These are phyloP conservation scores for Brachypodium distachyon DNA, from an alignment of 202 grass and related monocot genomes.

Conservation along the genomic window DNA sequence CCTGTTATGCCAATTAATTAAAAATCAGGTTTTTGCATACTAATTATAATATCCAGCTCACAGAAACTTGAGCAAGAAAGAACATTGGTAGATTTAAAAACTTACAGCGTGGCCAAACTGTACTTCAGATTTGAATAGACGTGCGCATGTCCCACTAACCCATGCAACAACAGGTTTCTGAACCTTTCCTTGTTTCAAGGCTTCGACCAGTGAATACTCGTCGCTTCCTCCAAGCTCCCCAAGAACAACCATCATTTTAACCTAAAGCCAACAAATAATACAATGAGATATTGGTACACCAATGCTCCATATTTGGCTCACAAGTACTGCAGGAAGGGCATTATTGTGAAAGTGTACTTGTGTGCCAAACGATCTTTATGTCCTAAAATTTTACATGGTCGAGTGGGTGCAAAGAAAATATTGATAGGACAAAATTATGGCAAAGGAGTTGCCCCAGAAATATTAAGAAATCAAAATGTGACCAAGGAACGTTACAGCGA, in stretches of 20 bases:
- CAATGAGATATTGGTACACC: not conserved
- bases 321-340: not conserved
- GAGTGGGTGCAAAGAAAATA: not conserved
- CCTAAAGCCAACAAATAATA: slow-evolving; percentile 41
- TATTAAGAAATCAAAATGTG: not conserved
- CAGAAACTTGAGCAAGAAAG: not conserved
- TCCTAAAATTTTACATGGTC: not conserved
- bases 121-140: slow-evolving; percentile 95
- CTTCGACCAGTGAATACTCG: slow-evolving; percentile 93
- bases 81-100: slow-evolving; percentile 13
- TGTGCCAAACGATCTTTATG: not conserved
- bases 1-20: slow-evolving; percentile 44
- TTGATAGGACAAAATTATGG: not conserved
- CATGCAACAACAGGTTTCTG: slow-evolving; percentile 98
- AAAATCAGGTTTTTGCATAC: not conserved
- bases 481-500: not conserved
- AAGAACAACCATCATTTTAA: slow-evolving; percentile 99
- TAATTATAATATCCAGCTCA: not conserved
- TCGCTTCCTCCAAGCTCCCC: slow-evolving; percentile 93
- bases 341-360: slow-evolving; percentile 2
- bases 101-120: slow-evolving; percentile 99
- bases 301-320: not conserved
- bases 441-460: not conserved
- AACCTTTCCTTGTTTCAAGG: slow-evolving; percentile 95
- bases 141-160: slow-evolving; percentile 95